phyloP scores from a whole-genome alignment of 1,139 yeast species.

The Taphrina populina region DNA sequence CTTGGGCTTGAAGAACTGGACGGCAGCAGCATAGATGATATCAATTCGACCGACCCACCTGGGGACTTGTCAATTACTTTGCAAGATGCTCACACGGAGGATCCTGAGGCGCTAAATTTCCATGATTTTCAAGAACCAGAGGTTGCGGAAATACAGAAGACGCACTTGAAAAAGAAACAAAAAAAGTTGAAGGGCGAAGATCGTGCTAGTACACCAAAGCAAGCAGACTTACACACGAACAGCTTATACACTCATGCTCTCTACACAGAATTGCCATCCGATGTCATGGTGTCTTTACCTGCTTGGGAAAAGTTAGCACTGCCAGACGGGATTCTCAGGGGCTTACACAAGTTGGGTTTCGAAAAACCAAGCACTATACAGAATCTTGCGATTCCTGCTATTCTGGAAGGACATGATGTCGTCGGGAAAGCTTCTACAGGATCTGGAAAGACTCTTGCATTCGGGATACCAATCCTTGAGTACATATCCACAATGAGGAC shows the following conservation, averaged over 20 bases:
- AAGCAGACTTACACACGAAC: not conserved
- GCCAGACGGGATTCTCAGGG: slow-evolving; percentile 58
- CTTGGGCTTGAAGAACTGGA: slow-evolving; percentile 92
- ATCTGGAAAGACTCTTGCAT: slow-evolving; percentile 94
- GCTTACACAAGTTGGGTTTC: slow-evolving; percentile 61
- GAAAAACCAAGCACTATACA: slow-evolving; percentile 81
- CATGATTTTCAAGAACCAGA: slow-evolving; percentile 39
- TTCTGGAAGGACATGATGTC: slow-evolving; percentile 71
- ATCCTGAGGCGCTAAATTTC: slow-evolving; percentile 41
- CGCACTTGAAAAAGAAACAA: too few relatives aligned
- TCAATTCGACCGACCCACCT: too few relatives aligned
- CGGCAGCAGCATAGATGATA: too few relatives aligned
- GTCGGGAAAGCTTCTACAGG: slow-evolving; percentile 98
- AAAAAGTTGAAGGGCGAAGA: slow-evolving; percentile 36
- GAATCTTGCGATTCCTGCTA: slow-evolving; percentile 68
- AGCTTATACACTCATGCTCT: slow-evolving; percentile 32
- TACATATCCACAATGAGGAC: slow-evolving; percentile 40
- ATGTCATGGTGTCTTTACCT: slow-evolving; percentile 55
- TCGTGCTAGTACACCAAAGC: slow-evolving; percentile 24
- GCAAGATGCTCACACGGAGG: too few relatives aligned
- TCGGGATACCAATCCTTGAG: slow-evolving; percentile 91
- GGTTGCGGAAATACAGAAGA: slow-evolving; percentile 23
- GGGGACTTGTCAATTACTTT: too few relatives aligned
- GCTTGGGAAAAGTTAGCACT: slow-evolving; percentile 56
- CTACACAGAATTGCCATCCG: slow-evolving; percentile 11